These are phyloP conservation scores for Tephrocybe sp. DNA, from an alignment of 768 basidiomycete species.

Conservation along the genomic window DNA sequence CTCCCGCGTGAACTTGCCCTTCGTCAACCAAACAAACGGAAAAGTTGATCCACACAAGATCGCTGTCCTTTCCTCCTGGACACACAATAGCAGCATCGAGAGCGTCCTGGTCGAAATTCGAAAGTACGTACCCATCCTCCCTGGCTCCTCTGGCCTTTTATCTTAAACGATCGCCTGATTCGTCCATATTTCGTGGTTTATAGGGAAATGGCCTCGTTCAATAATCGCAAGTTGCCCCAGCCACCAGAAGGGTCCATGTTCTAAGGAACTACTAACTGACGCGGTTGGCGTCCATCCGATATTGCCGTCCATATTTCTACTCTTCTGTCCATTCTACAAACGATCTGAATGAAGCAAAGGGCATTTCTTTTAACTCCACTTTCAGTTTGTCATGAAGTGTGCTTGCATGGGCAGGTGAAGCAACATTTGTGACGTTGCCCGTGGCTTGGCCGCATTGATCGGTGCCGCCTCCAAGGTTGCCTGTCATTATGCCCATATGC, in stretches of 20 bases:
- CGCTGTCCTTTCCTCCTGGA: constrained; percentile 74
- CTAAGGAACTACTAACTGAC: constrained; percentile 25
- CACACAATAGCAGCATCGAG: constrained; percentile 75
- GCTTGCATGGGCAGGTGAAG: too few species aligned
- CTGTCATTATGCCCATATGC: too few species aligned
- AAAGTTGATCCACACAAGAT: constrained; percentile 75
- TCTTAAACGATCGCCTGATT: constrained; percentile 1
- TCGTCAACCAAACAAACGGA: constrained; percentile 74
- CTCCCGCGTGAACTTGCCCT: constrained; percentile 91
- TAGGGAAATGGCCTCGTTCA: constrained; percentile 93
- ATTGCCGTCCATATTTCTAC: background rate
- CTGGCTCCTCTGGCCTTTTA: too few species aligned
- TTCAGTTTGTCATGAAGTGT: too few species aligned
- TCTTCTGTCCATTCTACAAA: background rate
- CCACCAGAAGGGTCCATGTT: constrained; percentile 85
- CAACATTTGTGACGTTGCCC: too few species aligned
- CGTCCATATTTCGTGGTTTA: background rate
- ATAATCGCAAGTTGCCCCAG: constrained; percentile 92
- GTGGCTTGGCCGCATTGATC: too few species aligned
- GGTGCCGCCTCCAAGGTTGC: too few species aligned
- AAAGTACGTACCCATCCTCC: constrained; percentile 51
- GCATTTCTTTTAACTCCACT: too few species aligned
- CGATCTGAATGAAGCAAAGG: background rate
- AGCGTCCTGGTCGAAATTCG: constrained; percentile 90
- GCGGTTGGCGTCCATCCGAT: background rate